Evolutionary conservation across 306 rosid species (phyloP).

Genomic region (Elaeagnus macrophylla): DNA sequence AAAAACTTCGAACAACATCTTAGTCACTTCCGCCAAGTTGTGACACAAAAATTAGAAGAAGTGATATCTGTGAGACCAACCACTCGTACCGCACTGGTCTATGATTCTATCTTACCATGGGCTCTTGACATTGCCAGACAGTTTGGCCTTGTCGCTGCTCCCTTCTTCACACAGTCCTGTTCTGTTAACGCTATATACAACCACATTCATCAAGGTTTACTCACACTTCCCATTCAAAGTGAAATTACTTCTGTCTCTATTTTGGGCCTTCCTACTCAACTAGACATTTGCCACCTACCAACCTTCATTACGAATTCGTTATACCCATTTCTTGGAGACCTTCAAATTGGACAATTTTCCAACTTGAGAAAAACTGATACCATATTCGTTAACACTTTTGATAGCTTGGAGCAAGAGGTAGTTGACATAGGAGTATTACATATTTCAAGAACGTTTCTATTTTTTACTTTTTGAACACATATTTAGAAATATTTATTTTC

Average conservation of each 20-base stretch:
- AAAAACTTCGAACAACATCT: neutral
- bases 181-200: conserved; percentile 5
- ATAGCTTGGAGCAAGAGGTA: conserved; percentile 47
- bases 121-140: conserved; percentile 15
- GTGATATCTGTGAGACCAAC: neutral
- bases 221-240: neutral
- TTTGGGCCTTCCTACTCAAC: conserved; percentile 8
- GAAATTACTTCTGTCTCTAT: neutral
- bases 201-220: conserved; percentile 3
- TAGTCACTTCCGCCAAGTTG: neutral
- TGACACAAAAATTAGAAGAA: neutral
- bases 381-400: conserved; percentile 43
- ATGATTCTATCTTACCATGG: conserved; percentile 24
- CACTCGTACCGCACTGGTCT: conserved; percentile 7
- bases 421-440: too few relatives aligned
- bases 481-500: too few relatives aligned
- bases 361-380: conserved; percentile 42
- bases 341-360: conserved; percentile 49
- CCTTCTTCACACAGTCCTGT: conserved; percentile 22
- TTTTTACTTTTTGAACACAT: too few relatives aligned
- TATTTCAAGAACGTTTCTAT: too few relatives aligned
- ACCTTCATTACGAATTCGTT: conserved; percentile 44
- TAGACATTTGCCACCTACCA: conserved; percentile 30
- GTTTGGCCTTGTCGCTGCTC: conserved; percentile 18
- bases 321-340: conserved; percentile 48